Evolutionary conservation across 371 early-diverging fungal species (phyloP), one percentile per base, ranked within the genome.

Genomic region (Mucor mucedo): DNA sequence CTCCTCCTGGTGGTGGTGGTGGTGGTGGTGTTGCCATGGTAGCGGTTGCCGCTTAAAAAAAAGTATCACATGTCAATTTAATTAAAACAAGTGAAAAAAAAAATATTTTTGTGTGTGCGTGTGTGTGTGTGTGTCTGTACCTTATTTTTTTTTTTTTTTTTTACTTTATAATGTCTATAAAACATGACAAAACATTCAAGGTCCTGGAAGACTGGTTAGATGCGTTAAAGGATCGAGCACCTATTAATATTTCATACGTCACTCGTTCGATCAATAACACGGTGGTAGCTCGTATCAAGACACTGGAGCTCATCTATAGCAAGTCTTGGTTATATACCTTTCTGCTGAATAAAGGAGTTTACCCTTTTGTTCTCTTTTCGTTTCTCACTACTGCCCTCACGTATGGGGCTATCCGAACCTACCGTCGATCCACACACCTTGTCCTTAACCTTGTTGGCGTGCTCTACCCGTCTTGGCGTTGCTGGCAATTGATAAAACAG

Each of bases 391-490:
- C 70, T 8, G 63, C 69, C 13, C 41, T 72, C 8, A 63, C 54
- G 7, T 71, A 56, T 29, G 53, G 59, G 2, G 29, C 69, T 3
- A 56, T 69, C 21, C 68, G 78, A 40, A 50, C 76, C 14, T 84
- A 80, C 50, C 60, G 41, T 21, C 64, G 61, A 21, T 73, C 72
- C 1, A 59, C 69, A 2, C 70, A 65, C 32, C 65, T 81, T 5
- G 55, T 73, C 0, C 48, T 79, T 33, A 68, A 72, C 48, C 52
- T 73, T 10, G 28, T 83, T 0, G 84, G 82, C 11, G 82, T 78
- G 3, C 40, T 72, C 2, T 83, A 83, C 32, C 84, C 84, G 53
- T 58, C 76, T 2, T 75, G 71, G 64, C 61, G 65, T 16, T 77
- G 77, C 52, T 70, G 76, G 78, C 58, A 70, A 41, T 47, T 68